phyloP scores from a whole-genome alignment of 78 protist species.

The Blattamonas nauphoetae region DNA sequence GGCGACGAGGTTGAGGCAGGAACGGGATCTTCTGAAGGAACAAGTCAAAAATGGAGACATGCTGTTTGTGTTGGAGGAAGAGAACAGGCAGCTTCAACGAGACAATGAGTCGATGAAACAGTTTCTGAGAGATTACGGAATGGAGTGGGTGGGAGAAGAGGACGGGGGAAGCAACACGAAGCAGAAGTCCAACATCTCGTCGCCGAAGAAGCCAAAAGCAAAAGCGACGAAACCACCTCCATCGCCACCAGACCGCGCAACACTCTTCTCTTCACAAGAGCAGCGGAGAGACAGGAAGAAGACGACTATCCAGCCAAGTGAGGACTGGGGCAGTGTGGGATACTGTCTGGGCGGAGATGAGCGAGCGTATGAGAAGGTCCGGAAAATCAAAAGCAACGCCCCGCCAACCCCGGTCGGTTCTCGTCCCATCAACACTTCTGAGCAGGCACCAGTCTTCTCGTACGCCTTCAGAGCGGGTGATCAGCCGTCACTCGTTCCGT shows the following conservation, averaged over 20 bases:
- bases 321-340: background rate
- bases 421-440: background rate
- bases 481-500: background rate
- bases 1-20: background rate
- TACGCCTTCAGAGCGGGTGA: background rate
- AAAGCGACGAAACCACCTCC: background rate
- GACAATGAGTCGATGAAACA: background rate
- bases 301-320: background rate
- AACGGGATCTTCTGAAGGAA: background rate
- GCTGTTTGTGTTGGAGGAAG: background rate
- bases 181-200: background rate
- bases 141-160: background rate
- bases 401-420: no score
- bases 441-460: background rate
- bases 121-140: background rate
- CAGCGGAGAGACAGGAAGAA: background rate
- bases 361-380: background rate
- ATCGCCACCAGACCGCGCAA: background rate
- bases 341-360: background rate
- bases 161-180: background rate
- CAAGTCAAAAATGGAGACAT: background rate
- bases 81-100: background rate
- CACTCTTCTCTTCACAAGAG: background rate
- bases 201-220: background rate
- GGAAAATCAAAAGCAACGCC: no score